A percentile compares a stretch with the other conserved stretches of the same genome.
Evolutionary conservation across 2,329 filamentous ascomycete species (phyloP).

Genomic region (Clonostachys sp.): DNA sequence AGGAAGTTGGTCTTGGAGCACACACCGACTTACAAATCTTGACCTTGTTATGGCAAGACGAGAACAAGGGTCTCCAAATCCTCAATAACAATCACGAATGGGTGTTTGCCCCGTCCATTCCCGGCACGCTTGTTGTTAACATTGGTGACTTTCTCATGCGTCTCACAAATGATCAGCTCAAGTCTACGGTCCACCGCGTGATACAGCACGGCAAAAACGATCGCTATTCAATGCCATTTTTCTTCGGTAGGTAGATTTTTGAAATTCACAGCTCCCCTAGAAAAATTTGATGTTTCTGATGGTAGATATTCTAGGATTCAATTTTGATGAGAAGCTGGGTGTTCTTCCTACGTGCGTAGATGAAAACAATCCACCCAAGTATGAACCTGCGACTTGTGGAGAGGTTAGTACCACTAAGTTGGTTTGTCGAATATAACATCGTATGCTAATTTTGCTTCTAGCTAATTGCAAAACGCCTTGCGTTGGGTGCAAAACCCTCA

Average conservation of each 20-base stretch:
- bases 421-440: no score
- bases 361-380: conserved; percentile 38
- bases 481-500: no score
- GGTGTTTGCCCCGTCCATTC: conserved; percentile 13
- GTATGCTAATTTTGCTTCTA: no score
- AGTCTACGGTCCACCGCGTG: conserved; percentile 11
- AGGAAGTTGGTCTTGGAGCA: neutral
- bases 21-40: conserved; percentile 19
- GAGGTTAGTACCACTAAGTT: conserved; percentile 15
- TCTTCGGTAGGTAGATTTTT: conserved; percentile 29
- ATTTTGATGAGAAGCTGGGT: conserved; percentile 44
- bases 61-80: conserved; percentile 18
- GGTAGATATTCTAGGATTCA: conserved; percentile 20
- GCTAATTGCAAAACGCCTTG: no score
- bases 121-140: conserved; percentile 16
- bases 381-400: conserved; percentile 45
- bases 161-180: conserved; percentile 13
- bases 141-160: conserved; percentile 17
- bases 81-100: conserved; percentile 12
- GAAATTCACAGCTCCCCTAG: no score
- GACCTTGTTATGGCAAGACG: conserved; percentile 26
- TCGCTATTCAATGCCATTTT: conserved; percentile 51
- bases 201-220: conserved; percentile 31
- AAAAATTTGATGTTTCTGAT: no score
- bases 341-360: conserved; percentile 43